Evolutionary conservation across 345 rosid species (phyloP).

Genomic region (Clarkia xantiana): DNA sequence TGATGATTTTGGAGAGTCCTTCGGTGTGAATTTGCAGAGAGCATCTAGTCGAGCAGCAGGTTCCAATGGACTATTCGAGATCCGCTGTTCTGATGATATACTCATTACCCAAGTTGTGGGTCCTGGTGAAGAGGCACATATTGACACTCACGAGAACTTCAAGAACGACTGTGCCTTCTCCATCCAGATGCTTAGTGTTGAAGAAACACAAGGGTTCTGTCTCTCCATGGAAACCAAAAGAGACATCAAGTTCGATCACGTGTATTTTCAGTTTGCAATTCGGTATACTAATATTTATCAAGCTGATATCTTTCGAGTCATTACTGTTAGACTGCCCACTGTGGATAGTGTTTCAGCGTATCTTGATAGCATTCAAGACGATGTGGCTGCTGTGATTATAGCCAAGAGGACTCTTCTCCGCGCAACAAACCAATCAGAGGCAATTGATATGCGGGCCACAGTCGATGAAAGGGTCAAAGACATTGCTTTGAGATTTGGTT

Average conservation of each 20-base stretch:
- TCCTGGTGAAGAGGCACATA: conserved; percentile 90
- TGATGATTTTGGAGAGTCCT: conserved; percentile 98
- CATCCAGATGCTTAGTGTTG: conserved; percentile 79
- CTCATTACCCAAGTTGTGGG: conserved; percentile 83
- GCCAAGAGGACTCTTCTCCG: conserved; percentile 75
- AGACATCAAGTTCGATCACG: conserved; percentile 57
- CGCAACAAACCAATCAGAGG: conserved; percentile 53
- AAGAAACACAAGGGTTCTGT: conserved; percentile 89
- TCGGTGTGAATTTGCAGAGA: conserved; percentile 91
- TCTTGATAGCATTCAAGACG: conserved; percentile 71
- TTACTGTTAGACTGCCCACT: conserved; percentile 66
- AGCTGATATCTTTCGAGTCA: conserved; percentile 75
- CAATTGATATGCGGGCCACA: conserved; percentile 56
- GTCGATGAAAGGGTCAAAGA: conserved; percentile 92
- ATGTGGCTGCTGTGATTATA: conserved; percentile 77
- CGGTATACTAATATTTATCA: conserved; percentile 70
- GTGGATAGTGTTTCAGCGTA: conserved; percentile 81
- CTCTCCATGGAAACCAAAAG: conserved; percentile 72
- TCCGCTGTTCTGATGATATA: conserved; percentile 92
- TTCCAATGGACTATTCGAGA: conserved; percentile 74
- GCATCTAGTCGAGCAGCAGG: conserved; percentile 82
- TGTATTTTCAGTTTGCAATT: conserved; percentile 75
- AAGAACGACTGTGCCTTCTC: conserved; percentile 49
- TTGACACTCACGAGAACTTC: conserved; percentile 58
- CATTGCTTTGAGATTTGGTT: conserved; percentile 60